These are phyloP conservation scores for Deinandra increscens DNA, from an alignment of 129 eudicot genomes.

Conservation along the genomic window DNA sequence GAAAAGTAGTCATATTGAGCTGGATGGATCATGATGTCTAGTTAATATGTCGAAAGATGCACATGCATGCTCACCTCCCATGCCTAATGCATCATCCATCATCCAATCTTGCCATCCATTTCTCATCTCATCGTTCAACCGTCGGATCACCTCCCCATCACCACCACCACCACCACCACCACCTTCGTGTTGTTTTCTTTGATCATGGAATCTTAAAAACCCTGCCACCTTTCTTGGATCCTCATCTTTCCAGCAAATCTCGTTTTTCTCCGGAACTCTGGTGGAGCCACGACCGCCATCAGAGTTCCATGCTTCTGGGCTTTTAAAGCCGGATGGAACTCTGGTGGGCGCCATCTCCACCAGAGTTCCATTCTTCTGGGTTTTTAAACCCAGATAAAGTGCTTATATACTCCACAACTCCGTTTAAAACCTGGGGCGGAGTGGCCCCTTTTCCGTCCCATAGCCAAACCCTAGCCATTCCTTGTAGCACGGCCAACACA, in stretches of 20 bases:
- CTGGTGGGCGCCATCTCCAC: neutral
- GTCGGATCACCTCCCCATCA: conserved; percentile 37
- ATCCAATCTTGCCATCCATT: conserved; percentile 47
- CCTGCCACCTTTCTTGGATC: conserved; percentile 45
- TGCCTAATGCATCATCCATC: conserved; percentile 47
- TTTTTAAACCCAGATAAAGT: conserved; percentile 14
- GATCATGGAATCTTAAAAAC: conserved; percentile 42
- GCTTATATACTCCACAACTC: conserved; percentile 56
- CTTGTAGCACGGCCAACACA: conserved; percentile 37
- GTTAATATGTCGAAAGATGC: conserved; percentile 19
- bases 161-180: conserved; percentile 30
- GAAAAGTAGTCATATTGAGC: conserved; percentile 6
- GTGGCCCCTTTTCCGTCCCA: conserved; percentile 41
- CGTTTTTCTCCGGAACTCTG: neutral
- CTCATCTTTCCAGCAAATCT: conserved; percentile 34
- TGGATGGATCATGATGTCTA: conserved; percentile 14
- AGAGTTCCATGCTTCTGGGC: neutral
- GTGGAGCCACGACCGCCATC: neutral
- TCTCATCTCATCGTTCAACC: conserved; percentile 57
- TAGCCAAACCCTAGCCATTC: conserved; percentile 54
- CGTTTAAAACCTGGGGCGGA: conserved; percentile 43
- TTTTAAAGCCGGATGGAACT: conserved; percentile 6
- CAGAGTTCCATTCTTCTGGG: neutral
- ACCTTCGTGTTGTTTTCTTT: conserved; percentile 25
- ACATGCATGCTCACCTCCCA: conserved; percentile 44